Base-by-base conservation (phyloP, 2,329 filamentous ascomycete species). In the Trichoderma sp. region DNA sequence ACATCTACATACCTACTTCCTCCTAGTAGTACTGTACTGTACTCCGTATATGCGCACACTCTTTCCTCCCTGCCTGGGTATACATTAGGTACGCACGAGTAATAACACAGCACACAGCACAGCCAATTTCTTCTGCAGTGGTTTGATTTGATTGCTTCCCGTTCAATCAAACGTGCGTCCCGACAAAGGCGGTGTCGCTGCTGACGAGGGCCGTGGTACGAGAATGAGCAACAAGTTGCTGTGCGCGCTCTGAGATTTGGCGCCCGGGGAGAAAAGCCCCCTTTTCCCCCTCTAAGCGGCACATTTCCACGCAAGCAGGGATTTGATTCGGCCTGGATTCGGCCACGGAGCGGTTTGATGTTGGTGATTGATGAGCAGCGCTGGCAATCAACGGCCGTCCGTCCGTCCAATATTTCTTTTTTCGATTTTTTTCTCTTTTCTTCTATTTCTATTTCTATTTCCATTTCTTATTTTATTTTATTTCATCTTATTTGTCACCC, bases 291-390 rank as follows among this genome's bases (percentile, higher is more conserved):
- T 39, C 19, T 29, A 54, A 39, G 48, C 29, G 39, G 48, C 60
- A 52, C 15, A n/a, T n/a, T 53, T 67, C 54, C 54, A 52, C 64
- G 64, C 64, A 63, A 34, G 53, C 64, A 67, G 64, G 64, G 64
- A 67, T 67, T 35, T 32, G 64, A 67, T 67, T 35, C 39, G 64
- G 52, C 64, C 50, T 67, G 54, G 29, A 52, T 52, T 64, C 60
- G 60, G 60, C 35, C 48, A 64, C n/a, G 35, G 60, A 54, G 48
- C 48, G 60, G 60, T 39, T 54, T 64, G 60, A 42, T 25, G 60
- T 64, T 64, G 60, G 60, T 64, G 60, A 64, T 64, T 64, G 60
- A 64, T 64, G 60, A 25, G 27, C 13, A 50, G n/a, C 17, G 50
- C 42, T 50, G 39, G n/a, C 15, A 50, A 35, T 50, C 12, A 45